A percentile compares a stretch with the other conserved stretches of the same genome.
phyloP scores from a whole-genome alignment of 306 rosid genomes.

The Rosa lucieae region DNA sequence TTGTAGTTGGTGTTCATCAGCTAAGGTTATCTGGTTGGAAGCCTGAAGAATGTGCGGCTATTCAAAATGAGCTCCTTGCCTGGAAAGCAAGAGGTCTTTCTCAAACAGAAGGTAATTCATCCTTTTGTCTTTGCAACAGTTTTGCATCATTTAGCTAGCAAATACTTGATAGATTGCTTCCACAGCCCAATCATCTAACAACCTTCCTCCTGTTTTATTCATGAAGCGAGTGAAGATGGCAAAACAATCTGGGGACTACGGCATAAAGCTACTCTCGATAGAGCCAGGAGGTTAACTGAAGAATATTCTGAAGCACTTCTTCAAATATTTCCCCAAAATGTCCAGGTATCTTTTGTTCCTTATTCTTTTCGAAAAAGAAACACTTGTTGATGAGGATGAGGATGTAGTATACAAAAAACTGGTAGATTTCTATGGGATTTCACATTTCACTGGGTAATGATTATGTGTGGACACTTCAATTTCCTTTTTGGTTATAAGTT shows the following conservation, averaged over 20 bases:
- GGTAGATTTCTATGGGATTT: neutral
- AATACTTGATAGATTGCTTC: neutral
- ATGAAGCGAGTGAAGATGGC: slow-evolving; percentile 91
- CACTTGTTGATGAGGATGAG: neutral
- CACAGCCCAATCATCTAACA: slow-evolving; percentile 9
- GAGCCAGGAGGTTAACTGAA: slow-evolving; percentile 93
- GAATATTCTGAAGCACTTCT: slow-evolving; percentile 94
- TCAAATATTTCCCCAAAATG: slow-evolving; percentile 88
- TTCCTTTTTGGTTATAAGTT: neutral
- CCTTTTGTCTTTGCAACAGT: slow-evolving; percentile 8
- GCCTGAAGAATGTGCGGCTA: slow-evolving; percentile 84
- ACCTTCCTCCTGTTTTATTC: slow-evolving; percentile 13
- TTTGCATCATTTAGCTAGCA: slow-evolving; percentile 5
- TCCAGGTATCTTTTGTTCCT: slow-evolving; percentile 51
- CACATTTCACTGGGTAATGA: neutral
- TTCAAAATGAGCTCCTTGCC: slow-evolving; percentile 80
- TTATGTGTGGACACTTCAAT: neutral
- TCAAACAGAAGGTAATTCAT: slow-evolving; percentile 70
- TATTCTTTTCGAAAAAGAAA: neutral
- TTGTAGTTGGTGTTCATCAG: slow-evolving; percentile 78
- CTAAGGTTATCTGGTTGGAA: slow-evolving; percentile 82
- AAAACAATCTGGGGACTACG: slow-evolving; percentile 82
- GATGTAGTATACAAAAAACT: neutral
- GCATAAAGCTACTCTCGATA: slow-evolving; percentile 93
- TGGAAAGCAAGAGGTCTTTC: slow-evolving; percentile 85